Base-by-base conservation (phyloP, 2,329 filamentous ascomycete species). In the Penicillium sp. region DNA sequence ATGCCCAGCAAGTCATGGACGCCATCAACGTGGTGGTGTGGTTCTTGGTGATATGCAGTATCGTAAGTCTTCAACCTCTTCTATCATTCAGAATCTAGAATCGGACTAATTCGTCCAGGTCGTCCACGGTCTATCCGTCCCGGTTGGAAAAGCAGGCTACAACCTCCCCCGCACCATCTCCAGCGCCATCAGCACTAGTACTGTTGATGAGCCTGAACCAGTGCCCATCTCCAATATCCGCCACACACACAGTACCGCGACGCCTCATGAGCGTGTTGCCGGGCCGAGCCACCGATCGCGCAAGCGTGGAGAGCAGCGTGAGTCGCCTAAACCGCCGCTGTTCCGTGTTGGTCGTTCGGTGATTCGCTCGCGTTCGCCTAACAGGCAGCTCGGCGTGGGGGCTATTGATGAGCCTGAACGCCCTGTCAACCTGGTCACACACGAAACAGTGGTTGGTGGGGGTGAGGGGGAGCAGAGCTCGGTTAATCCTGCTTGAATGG, bases 31-130 rank as follows among this genome's bases (percentile, higher is more conserved):
- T 94, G 0, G 85, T 96, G 0, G 88, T 96, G 18, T 96, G 92
- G 92, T 96, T 96, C 69, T 76, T 96, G 53, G 83, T 86, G 9
- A 86, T 95, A 19, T 94, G 90, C 76, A 95, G 90, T 64, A 88
- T 96, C 60, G 89, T 92, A 78, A 60, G 65, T 62, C 18, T 31
- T 10, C 19, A 11, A 24, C 18, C 11, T 10, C 4, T n/a, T 14
- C 6, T 10, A n/a, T 9, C n/a, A 13, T 18, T 2, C 19, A 7
- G 9, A 3, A 7, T 36, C 7, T 22, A 7, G 9, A 3, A 7
- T 36, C 7, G 9, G 27, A 44, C 54, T 60, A 31, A 60, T 11
- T 37, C 46, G 6, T 6, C 55, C 37, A 87, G 87, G 78, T 93
- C 41, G 88, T 95, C 3, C 92, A 96, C 66, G 91, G 92, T 6